Evolutionary conservation across 2,329 filamentous ascomycete species (phyloP).

Genomic region (Fusarium papillatum): DNA sequence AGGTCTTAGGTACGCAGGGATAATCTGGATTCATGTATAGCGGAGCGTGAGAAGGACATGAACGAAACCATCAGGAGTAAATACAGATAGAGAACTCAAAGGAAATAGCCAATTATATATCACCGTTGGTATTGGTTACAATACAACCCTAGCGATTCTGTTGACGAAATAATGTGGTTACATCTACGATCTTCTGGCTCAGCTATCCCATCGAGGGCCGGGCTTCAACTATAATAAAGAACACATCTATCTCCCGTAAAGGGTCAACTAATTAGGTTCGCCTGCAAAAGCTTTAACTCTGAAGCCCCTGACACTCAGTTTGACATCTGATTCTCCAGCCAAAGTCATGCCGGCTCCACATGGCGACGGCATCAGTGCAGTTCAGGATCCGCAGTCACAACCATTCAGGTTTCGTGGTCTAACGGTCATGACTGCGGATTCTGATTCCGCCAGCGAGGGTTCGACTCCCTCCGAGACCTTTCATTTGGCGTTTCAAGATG

Average conservation of each 20-base stretch:
- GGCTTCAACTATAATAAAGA: no score
- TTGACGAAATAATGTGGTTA: no score
- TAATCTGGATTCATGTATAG: not conserved
- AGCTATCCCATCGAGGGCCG: no score
- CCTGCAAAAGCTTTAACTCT: not conserved
- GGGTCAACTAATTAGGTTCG: not conserved
- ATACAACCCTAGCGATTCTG: not conserved
- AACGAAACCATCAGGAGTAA: not conserved
- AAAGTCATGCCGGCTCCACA: not conserved
- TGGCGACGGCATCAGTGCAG: not conserved
- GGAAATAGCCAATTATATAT: not conserved
- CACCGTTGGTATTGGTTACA: not conserved
- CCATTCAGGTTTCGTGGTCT: not conserved
- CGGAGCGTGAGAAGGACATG: not conserved
- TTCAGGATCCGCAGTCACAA: not conserved
- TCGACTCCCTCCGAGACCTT: not conserved
- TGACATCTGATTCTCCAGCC: not conserved
- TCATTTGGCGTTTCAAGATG: not conserved
- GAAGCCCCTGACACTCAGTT: not conserved
- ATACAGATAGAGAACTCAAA: not conserved
- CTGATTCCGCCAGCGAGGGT: conserved; percentile 2
- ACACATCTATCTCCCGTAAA: no score
- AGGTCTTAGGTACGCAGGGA: not conserved
- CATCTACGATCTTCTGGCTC: not conserved
- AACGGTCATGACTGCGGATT: conserved; percentile 3